phyloP scores from a whole-genome alignment of 352 stramenopile species.

The Pythium myriotylum region DNA sequence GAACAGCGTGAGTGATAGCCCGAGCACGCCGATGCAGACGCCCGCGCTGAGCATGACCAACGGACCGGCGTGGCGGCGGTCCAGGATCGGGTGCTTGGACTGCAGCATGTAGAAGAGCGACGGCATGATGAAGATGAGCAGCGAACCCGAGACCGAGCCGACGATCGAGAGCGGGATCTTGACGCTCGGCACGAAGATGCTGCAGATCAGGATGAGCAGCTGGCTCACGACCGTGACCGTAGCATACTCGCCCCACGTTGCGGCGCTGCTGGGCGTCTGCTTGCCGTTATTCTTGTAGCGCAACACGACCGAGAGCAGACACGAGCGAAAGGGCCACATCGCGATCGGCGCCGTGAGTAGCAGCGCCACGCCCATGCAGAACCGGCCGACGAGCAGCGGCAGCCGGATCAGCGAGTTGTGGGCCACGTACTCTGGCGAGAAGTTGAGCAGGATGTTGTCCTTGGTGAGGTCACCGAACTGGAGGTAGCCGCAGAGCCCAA shows the following conservation, averaged over 20 bases:
- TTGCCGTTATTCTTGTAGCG: constrained; percentile 62
- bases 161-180: constrained; percentile 84
- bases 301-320: constrained; percentile 66
- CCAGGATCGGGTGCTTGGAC: constrained; percentile 41
- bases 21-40: constrained; percentile 45
- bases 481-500: constrained; percentile 71
- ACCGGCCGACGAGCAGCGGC: constrained; percentile 59
- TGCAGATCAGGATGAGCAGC: constrained; percentile 66
- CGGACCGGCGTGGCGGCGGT: constrained; percentile 43
- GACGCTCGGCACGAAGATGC: constrained; percentile 74
- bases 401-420: constrained; percentile 41
- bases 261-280: constrained; percentile 65
- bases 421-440: constrained; percentile 58
- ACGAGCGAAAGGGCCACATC: constrained; percentile 82
- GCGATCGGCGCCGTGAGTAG: constrained; percentile 69
- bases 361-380: constrained; percentile 68
- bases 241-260: constrained; percentile 46
- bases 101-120: constrained; percentile 79
- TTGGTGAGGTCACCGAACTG: constrained; percentile 62
- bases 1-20: constrained; percentile 52
- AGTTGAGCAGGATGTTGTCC: constrained; percentile 83
- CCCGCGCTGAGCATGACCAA: constrained; percentile 63
- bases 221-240: constrained; percentile 53
- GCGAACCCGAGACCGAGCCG: constrained; percentile 69
- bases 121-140: constrained; percentile 84